These are phyloP conservation scores for Paracoccidioides lutzii DNA, from an alignment of 2,329 filamentous ascomycete species.

Conservation along the genomic window DNA sequence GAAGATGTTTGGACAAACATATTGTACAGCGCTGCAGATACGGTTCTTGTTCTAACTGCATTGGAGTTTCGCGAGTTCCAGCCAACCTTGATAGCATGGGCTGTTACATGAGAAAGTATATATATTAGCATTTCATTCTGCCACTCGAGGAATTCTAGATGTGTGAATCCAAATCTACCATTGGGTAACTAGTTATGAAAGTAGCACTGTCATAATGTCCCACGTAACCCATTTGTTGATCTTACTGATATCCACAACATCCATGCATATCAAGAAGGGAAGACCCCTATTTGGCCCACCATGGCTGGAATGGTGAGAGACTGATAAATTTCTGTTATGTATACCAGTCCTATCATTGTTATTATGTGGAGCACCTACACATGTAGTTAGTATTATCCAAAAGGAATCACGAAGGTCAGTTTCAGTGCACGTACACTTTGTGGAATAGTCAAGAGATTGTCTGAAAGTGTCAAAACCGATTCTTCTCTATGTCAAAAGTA, in stretches of 20 bases:
- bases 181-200: conserved; percentile 40
- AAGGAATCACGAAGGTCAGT: background rate
- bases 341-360: conserved; percentile 19
- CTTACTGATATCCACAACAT: conserved; percentile 32
- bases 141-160: background rate
- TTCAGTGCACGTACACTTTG: conserved; percentile 12
- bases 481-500: conserved; percentile 28
- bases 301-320: conserved; percentile 40
- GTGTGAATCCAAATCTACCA: conserved; percentile 9
- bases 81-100: conserved; percentile 40
- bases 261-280: conserved; percentile 40
- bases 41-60: conserved; percentile 26
- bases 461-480: conserved; percentile 45
- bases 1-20: conserved; percentile 26
- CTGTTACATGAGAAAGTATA: conserved; percentile 15
- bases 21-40: conserved; percentile 28
- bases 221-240: conserved; percentile 41
- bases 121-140: background rate
- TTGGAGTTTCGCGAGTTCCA: conserved; percentile 30
- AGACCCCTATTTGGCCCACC: conserved; percentile 41
- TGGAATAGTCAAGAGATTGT: conserved; percentile 47
- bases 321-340: conserved; percentile 22
- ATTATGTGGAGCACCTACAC: conserved; percentile 37
- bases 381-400: conserved; percentile 9
- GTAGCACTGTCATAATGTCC: conserved; percentile 39